Conservation (phyloP, 805 yeast genomes). For the Teunomyces aglyptinius region DNA sequence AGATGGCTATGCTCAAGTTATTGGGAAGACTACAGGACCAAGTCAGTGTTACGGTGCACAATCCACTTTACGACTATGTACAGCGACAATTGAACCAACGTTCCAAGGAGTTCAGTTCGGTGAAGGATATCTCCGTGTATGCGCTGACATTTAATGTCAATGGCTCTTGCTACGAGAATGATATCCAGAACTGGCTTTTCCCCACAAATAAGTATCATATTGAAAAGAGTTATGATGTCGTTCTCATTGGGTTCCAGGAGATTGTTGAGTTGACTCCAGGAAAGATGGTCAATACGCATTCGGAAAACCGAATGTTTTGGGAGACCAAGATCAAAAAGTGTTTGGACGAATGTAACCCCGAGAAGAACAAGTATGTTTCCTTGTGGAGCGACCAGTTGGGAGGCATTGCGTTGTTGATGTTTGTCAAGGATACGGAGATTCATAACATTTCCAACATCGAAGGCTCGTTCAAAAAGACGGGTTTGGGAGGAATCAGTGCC, state of each 20-base stretch:
- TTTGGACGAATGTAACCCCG: constrained; percentile 37
- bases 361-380: constrained; percentile 48
- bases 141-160: constrained; percentile 57
- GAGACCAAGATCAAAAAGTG: constrained; percentile 55
- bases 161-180: constrained; percentile 45
- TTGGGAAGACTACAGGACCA: constrained; percentile 50
- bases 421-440: constrained; percentile 53
- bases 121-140: constrained; percentile 41
- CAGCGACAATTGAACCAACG: constrained; percentile 39
- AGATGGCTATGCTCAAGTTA: constrained; percentile 45
- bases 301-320: constrained; percentile 59
- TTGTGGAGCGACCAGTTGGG: constrained; percentile 82
- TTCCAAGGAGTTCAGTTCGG: constrained; percentile 38
- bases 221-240: constrained; percentile 57
- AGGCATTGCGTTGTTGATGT: constrained; percentile 73
- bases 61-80: constrained; percentile 56
- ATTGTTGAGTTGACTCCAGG: constrained; percentile 80
- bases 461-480: constrained; percentile 82
- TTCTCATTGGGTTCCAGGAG: constrained; percentile 86
- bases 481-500: constrained; percentile 86
- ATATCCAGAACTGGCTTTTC: constrained; percentile 44
- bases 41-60: constrained; percentile 41
- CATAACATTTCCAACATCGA: constrained; percentile 58
- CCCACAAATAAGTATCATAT: constrained; percentile 33
- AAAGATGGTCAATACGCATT: constrained; percentile 78